Evolutionary conservation across 768 basidiomycete genomes (phyloP), one percentile per base, ranked within the genome.

Genomic region (Mycena crocata): DNA sequence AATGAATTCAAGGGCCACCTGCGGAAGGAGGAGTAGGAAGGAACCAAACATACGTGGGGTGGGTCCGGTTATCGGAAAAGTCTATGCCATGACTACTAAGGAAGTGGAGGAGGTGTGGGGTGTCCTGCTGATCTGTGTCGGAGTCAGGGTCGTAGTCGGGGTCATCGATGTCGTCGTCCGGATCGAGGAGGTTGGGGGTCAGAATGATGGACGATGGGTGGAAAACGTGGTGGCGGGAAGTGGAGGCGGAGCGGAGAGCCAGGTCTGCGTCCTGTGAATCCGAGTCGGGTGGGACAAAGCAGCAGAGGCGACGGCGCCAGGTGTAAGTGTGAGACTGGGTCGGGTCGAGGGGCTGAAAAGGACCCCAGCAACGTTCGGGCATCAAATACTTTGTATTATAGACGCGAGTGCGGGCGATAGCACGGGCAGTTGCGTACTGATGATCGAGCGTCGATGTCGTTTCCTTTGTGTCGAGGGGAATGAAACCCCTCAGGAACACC

Each of bases 401-500:
- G 0, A 80, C 79, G 17, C 73, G 76, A n/a, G 71, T 67, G 19
- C 81, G 73, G 1, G 82, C 81, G 10, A 75, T 56, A 37, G 75
- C 70, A 24, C 80, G 79, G 6, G 76, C 76, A 13, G 61, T 58
- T 2, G 58, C 34, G 19, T 50, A 57, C 56, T 75, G 73, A 7
- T 68, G 60, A 0, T 67, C 37, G 2, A 52, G 17, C 1, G 62
- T 32, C 19, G 49, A 40, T 26, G 57, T 46, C 23, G 23, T 40
- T 21, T 48, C 50, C 40, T 32, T 28, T 2, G 72, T 63, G 51
- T 75, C 59, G 24, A 45, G 8, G 4, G 82, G 74, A 19, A 78
- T 77, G 54, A 85, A 84, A 17, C 86, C 86, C 3, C 81, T 82
- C 46, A 78, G 75, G 28, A 84, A 84, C 3, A 85, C 68, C 50